These are phyloP conservation scores for Aspergillus ruber DNA, from an alignment of 2,329 filamentous ascomycete species.

Conservation along the genomic window DNA sequence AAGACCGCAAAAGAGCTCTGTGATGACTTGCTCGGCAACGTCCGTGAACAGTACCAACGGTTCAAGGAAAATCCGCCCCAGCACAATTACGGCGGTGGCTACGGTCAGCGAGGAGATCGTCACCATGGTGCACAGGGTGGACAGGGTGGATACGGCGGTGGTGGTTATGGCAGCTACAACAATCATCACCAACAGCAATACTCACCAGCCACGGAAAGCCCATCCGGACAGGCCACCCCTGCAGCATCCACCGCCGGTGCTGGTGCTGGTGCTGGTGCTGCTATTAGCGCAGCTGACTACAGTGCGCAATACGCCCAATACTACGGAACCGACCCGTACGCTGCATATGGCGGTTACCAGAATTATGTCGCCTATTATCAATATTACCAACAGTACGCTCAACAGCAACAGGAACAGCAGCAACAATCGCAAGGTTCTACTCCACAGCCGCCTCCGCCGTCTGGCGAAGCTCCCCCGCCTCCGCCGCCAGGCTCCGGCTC, in stretches of 20 bases:
- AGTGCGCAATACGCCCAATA: constrained; percentile 78
- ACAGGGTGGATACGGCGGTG: constrained; percentile 34
- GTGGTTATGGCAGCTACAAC: constrained; percentile 31
- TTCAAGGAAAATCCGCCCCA: constrained; percentile 76
- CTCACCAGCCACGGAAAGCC: constrained; percentile 39
- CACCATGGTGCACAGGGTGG: constrained; percentile 39
- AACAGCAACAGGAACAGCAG: constrained; percentile 42
- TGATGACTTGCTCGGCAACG: constrained; percentile 77
- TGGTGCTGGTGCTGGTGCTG: constrained; percentile 10
- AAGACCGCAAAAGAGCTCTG: constrained; percentile 82
- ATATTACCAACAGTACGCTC: constrained; percentile 64
- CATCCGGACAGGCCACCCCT: constrained; percentile 28
- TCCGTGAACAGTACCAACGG: constrained; percentile 81
- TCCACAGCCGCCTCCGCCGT: constrained; percentile 53
- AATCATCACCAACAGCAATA: constrained; percentile 36
- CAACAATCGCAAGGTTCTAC: constrained; percentile 38
- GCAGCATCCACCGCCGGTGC: constrained; percentile 11
- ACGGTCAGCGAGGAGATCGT: constrained; percentile 49
- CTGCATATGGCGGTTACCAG: constrained; percentile 81
- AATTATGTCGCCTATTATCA: constrained; percentile 59
- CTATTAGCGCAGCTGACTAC: constrained; percentile 55
- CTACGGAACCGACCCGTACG: constrained; percentile 75
- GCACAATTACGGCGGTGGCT: constrained; percentile 56
- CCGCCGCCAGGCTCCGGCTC: constrained; percentile 57
- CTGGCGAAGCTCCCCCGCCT: constrained; percentile 49